These are phyloP conservation scores for Elaeagnus macrophylla DNA, from an alignment of 306 rosid species.

Conservation along the genomic window DNA sequence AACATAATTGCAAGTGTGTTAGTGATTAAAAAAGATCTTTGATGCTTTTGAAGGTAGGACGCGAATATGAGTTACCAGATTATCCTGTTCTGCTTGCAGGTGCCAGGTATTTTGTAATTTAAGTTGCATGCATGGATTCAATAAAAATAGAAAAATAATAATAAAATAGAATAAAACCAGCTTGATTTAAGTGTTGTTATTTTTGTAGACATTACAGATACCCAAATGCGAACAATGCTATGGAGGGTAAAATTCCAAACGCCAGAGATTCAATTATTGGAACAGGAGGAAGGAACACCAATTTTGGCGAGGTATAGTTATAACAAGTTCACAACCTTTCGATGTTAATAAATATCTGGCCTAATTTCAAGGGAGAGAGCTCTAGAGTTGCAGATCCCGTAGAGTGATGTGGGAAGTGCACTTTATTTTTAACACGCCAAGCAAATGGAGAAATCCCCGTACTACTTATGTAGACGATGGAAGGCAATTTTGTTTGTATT, in stretches of 20 bases:
- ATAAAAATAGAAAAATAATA: too few relatives aligned
- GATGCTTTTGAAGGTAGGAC: slow-evolving; percentile 21
- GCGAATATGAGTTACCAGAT: slow-evolving; percentile 17
- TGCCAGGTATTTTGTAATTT: slow-evolving; percentile 17
- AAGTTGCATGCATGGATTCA: not conserved
- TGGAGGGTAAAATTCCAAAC: slow-evolving; percentile 17
- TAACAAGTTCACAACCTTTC: not conserved
- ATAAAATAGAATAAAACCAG: not conserved
- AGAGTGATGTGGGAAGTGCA: too few relatives aligned
- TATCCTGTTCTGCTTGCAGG: slow-evolving; percentile 9
- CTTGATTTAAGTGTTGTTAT: slow-evolving; percentile 1
- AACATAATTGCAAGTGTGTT: not conserved
- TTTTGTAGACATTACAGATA: slow-evolving; percentile 14
- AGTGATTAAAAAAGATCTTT: not conserved
- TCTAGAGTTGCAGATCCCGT: not conserved
- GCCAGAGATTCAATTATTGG: slow-evolving; percentile 18
- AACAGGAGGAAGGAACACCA: slow-evolving; percentile 12
- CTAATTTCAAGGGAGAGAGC: not conserved
- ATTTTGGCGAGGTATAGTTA: slow-evolving; percentile 20
- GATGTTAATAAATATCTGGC: not conserved
- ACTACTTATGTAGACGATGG: not conserved
- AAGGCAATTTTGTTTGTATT: not conserved
- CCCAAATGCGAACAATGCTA: slow-evolving; percentile 11
- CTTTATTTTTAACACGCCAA: too few relatives aligned
- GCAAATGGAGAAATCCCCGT: not conserved